Percentiles rank a stretch among this genome's conserved stretches.
These are phyloP conservation scores for Colletotrichum gigasporum DNA, from an alignment of 2,329 filamentous ascomycete species.

Conservation along the genomic window DNA sequence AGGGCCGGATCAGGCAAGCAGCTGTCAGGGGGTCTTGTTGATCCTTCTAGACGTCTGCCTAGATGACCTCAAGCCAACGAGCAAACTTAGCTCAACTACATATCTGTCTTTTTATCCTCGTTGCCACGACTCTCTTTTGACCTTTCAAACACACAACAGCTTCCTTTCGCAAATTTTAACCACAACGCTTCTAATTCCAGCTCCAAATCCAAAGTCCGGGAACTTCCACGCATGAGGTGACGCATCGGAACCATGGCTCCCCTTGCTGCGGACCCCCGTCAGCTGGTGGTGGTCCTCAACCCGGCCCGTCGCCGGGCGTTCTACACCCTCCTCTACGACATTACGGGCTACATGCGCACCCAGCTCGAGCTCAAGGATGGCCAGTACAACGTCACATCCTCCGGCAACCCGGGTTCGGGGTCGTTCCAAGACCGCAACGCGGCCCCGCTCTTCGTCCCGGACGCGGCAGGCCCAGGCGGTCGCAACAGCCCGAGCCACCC, in stretches of 20 bases:
- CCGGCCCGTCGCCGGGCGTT: conserved; percentile 60
- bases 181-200: no score
- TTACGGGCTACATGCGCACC: conserved; percentile 63
- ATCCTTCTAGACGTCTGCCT: conserved; percentile 24
- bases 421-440: background rate
- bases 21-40: background rate
- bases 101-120: background rate
- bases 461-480: conserved; percentile 13
- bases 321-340: conserved; percentile 59
- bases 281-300: conserved; percentile 64
- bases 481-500: conserved; percentile 25
- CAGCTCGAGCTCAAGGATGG: conserved; percentile 54
- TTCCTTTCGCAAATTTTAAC: background rate
- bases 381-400: conserved; percentile 8
- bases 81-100: background rate
- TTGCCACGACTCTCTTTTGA: background rate
- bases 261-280: conserved; percentile 62
- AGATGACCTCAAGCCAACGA: background rate
- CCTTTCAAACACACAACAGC: background rate
- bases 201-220: background rate
- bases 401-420: background rate
- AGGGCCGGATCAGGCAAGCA: background rate
- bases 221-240: conserved; percentile 7
- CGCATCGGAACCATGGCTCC: conserved; percentile 58
- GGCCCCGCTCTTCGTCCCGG: conserved; percentile 37